Evolutionary conservation across 345 rosid species (phyloP).

Genomic region (Rubroshorea leprosula): DNA sequence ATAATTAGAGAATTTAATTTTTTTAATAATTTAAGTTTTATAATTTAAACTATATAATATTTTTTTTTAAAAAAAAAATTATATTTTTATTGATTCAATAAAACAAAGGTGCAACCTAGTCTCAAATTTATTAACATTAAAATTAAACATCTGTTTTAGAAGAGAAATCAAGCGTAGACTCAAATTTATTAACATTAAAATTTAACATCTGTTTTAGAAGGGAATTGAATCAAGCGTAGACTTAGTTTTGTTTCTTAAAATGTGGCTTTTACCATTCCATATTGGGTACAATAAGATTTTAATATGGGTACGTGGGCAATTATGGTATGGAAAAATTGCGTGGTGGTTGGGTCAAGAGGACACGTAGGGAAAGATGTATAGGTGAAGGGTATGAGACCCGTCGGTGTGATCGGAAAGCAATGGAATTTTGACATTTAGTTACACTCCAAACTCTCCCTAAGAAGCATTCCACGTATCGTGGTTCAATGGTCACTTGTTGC

Average conservation of each 20-base stretch:
- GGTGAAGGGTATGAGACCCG: too few relatives aligned
- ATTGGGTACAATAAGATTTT: neutral
- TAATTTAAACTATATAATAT: neutral
- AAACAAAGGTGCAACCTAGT: too few relatives aligned
- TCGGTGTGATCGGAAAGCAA: too few relatives aligned
- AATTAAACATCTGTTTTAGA: neutral
- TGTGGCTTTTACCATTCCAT: conserved; percentile 4
- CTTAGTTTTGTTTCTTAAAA: neutral
- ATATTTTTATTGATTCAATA: neutral
- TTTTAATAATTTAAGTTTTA: neutral
- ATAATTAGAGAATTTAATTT: too few relatives aligned
- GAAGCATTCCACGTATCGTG: too few relatives aligned
- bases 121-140: too few relatives aligned
- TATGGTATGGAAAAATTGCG: conserved; percentile 15
- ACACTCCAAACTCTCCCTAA: too few relatives aligned
- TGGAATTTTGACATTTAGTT: too few relatives aligned
- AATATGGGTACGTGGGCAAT: conserved; percentile 25
- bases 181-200: too few relatives aligned
- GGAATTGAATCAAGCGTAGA: neutral
- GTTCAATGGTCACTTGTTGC: too few relatives aligned
- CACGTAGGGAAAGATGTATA: conserved; percentile 26
- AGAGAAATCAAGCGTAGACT: neutral
- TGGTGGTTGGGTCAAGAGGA: conserved; percentile 29
- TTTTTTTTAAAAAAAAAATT: neutral
- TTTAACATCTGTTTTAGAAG: neutral